These are phyloP conservation scores for Ophiostoma perfectum DNA, from an alignment of 2,329 filamentous ascomycete genomes.

Conservation along the genomic window DNA sequence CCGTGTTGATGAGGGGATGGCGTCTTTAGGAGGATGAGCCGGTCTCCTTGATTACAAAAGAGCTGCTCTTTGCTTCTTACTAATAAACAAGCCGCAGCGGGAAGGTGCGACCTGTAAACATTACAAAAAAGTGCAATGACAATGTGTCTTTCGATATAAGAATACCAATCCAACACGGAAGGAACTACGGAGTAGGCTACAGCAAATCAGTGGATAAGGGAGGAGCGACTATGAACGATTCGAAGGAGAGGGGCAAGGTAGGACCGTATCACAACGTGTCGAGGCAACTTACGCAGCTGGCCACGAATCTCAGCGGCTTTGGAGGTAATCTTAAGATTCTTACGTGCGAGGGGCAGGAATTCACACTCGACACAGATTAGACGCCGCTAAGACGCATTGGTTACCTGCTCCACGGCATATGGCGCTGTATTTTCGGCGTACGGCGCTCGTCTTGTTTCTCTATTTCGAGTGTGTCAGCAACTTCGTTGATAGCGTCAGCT, in stretches of 20 bases:
- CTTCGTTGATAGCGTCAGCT: background rate
- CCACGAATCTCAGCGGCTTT: background rate
- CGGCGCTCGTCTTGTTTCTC: background rate
- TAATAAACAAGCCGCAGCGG: background rate
- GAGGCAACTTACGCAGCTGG: slow-evolving; percentile 4
- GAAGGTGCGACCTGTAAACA: slow-evolving; percentile 5
- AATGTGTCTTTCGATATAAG: background rate
- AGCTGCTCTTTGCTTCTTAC: background rate
- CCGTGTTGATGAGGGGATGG: background rate
- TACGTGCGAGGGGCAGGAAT: background rate
- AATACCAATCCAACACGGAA: background rate
- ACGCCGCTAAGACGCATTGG: background rate
- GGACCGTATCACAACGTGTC: background rate
- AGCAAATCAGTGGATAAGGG: background rate
- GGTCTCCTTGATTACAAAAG: background rate
- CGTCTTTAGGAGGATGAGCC: background rate
- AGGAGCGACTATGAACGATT: background rate
- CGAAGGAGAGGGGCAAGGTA: background rate
- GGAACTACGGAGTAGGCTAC: background rate
- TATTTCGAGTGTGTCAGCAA: background rate
- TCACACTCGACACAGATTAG: too few relatives aligned
- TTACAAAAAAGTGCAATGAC: background rate
- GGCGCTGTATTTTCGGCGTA: too few relatives aligned
- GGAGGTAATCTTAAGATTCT: background rate
- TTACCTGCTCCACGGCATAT: background rate